phyloP scores from a whole-genome alignment of 1,284 basidiomycete species.

The Vanrija sp. region DNA sequence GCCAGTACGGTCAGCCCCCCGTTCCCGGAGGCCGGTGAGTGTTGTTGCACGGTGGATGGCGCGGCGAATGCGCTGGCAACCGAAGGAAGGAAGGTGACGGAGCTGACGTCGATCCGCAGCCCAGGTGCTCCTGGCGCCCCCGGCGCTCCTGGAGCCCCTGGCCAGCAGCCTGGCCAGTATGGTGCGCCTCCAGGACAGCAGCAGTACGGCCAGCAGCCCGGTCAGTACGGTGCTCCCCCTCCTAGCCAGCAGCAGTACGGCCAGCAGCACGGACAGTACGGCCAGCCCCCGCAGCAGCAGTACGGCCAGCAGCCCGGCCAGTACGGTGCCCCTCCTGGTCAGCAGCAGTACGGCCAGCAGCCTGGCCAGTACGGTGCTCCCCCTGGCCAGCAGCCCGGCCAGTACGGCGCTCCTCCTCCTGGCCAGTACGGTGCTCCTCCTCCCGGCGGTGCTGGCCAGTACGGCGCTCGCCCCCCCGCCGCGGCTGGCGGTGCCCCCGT shows the following conservation, averaged over 20 bases:
- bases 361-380: conserved; percentile 19
- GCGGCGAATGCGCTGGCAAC: too few species aligned
- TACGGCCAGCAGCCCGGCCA: conserved; percentile 23
- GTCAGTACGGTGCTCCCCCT: conserved; percentile 17
- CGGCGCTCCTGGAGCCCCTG: conserved; percentile 14
- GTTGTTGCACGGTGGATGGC: too few species aligned
- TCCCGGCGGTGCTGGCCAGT: conserved; percentile 18
- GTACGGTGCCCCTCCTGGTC: conserved; percentile 8
- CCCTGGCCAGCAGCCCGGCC: conserved; percentile 7
- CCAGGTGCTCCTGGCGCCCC: neutral
- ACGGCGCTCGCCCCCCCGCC: conserved; percentile 7
- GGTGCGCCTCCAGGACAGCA: neutral
- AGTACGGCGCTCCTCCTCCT: neutral
- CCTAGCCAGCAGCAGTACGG: conserved; percentile 23
- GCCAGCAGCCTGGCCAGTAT: conserved; percentile 19
- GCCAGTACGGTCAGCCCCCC: conserved; percentile 31
- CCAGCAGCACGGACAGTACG: conserved; percentile 27
- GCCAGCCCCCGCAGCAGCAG: conserved; percentile 29
- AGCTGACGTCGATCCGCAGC: conserved; percentile 1
- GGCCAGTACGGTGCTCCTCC: conserved; percentile 19
- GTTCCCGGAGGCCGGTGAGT: too few species aligned
- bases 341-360: conserved; percentile 24
- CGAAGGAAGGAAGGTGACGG: too few species aligned
- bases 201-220: conserved; percentile 7
- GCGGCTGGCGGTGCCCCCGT: conserved; percentile 11